These are phyloP conservation scores for Suillus subaureus DNA, from an alignment of 768 basidiomycete genomes.

Conservation along the genomic window DNA sequence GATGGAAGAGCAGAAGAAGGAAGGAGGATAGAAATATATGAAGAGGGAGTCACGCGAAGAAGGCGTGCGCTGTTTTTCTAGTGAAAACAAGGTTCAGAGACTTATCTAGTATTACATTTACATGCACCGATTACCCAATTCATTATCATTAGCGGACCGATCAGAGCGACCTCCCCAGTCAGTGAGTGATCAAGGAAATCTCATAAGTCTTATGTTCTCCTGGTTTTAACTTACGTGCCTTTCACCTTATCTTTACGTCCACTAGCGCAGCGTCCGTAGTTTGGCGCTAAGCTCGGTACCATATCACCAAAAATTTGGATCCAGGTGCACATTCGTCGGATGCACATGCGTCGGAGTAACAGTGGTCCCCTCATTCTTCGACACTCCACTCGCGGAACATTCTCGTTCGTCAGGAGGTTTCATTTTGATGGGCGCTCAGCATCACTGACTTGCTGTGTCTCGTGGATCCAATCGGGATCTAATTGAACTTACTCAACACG, in stretches of 20 bases:
- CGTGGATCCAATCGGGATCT: conserved; percentile 3
- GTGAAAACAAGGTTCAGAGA: neutral
- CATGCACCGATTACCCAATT: neutral
- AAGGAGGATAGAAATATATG: conserved; percentile 9
- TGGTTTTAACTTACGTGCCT: neutral
- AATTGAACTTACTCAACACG: neutral
- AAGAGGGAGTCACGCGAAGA: conserved; percentile 22
- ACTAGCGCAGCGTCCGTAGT: too few relatives aligned
- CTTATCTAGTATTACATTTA: neutral
- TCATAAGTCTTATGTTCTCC: too few relatives aligned
- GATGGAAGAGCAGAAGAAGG: conserved; percentile 13
- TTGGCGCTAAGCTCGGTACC: too few relatives aligned
- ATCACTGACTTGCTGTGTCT: too few relatives aligned
- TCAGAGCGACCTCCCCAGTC: neutral
- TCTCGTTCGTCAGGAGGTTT: neutral
- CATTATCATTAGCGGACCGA: conserved; percentile 1
- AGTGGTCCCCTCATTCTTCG: neutral
- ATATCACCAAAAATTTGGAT: too few relatives aligned
- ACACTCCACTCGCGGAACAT: conserved; percentile 4
- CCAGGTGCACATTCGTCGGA: too few relatives aligned
- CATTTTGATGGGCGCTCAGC: neutral
- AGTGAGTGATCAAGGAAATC: neutral
- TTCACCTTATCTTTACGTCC: conserved; percentile 2
- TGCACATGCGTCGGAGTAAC: conserved; percentile 2
- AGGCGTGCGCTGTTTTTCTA: conserved; percentile 1